Evolutionary conservation across 805 yeast species (phyloP).

Genomic region (Metschnikowia cerradonensis): DNA sequence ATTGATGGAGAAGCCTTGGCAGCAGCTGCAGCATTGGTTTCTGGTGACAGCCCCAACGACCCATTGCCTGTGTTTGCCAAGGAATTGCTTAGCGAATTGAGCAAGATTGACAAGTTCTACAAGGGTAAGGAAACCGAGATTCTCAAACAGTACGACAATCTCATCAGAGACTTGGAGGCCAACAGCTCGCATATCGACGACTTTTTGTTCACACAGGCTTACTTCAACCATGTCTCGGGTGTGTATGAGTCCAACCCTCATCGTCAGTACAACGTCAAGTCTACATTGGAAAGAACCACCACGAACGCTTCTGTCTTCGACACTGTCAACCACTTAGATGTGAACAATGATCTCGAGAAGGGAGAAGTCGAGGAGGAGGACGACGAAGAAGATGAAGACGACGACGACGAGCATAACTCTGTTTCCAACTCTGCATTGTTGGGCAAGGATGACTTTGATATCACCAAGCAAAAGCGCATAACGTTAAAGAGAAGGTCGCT

Average conservation of each 20-base stretch:
- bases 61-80: slow-evolving; percentile 44
- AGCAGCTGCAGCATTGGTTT: slow-evolving; percentile 10
- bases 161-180: slow-evolving; percentile 44
- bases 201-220: slow-evolving; percentile 24
- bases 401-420: slow-evolving; percentile 17
- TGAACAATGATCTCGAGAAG: slow-evolving; percentile 25
- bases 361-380: slow-evolving; percentile 29
- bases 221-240: slow-evolving; percentile 10
- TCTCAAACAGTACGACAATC: slow-evolving; percentile 41
- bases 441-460: slow-evolving; percentile 25
- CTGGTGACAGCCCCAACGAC: slow-evolving; percentile 14
- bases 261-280: slow-evolving; percentile 18
- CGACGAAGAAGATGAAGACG: slow-evolving; percentile 28
- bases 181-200: slow-evolving; percentile 26
- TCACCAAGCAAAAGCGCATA: slow-evolving; percentile 41
- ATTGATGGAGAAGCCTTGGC: slow-evolving; percentile 14
- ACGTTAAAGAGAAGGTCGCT: slow-evolving; percentile 65
- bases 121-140: slow-evolving; percentile 43
- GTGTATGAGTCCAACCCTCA: slow-evolving; percentile 15
- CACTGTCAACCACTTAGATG: slow-evolving; percentile 23
- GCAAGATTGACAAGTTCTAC: slow-evolving; percentile 52
- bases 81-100: slow-evolving; percentile 45
- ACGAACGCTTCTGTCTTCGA: slow-evolving; percentile 27
- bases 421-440: slow-evolving; percentile 22
- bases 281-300: slow-evolving; percentile 21